Conservation (phyloP, 1,139 yeast species). For the Pichia sp. region DNA sequence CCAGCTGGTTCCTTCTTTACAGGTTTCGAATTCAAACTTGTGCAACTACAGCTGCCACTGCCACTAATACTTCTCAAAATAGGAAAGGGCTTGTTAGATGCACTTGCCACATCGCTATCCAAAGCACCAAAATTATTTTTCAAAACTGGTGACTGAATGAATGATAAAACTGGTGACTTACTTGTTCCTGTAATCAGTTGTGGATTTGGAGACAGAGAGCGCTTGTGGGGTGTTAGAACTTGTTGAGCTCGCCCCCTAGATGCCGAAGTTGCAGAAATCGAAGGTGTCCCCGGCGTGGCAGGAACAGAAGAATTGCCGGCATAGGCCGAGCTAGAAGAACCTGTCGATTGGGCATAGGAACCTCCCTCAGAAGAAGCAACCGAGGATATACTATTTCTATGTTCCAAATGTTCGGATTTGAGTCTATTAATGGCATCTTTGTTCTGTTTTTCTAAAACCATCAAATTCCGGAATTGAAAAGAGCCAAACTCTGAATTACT, state of each 20-base stretch:
- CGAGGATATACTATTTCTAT: slow-evolving; percentile 31
- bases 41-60: not conserved
- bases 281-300: slow-evolving; percentile 20
- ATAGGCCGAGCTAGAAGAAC: slow-evolving; percentile 16
- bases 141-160: slow-evolving; percentile 12
- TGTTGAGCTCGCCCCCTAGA: slow-evolving; percentile 14
- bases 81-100: not conserved
- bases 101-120: not conserved
- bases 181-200: slow-evolving; percentile 7
- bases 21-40: not conserved
- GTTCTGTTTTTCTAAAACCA: slow-evolving; percentile 89
- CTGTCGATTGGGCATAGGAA: slow-evolving; percentile 18
- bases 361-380: slow-evolving; percentile 29
- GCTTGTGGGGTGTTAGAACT: slow-evolving; percentile 11
- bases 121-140: slow-evolving; percentile 1
- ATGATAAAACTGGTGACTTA: slow-evolving; percentile 14
- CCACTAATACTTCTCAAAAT: not conserved
- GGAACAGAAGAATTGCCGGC: not conserved
- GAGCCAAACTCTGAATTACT: slow-evolving; percentile 80
- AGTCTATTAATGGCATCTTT: slow-evolving; percentile 86
- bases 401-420: slow-evolving; percentile 75
- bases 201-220: slow-evolving; percentile 14
- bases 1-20: not conserved
- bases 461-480: slow-evolving; percentile 82
- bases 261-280: slow-evolving; percentile 8